These are phyloP conservation scores for Candida tallmaniae DNA, from an alignment of 805 yeast species.

Conservation along the genomic window DNA sequence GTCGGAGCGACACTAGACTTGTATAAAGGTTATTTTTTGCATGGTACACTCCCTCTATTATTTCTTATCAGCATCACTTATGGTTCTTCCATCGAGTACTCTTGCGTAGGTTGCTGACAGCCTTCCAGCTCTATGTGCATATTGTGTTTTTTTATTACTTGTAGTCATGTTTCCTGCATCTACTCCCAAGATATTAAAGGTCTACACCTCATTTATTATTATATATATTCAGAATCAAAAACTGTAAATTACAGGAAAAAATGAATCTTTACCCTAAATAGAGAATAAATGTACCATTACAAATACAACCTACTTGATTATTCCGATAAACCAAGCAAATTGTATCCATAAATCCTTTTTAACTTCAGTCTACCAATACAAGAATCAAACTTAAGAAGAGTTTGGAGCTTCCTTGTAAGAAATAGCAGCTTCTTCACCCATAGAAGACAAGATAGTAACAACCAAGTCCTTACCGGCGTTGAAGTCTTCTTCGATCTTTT, in stretches of 20 bases:
- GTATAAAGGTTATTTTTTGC: too few species aligned
- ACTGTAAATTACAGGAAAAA: constrained; percentile 8
- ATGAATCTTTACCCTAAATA: constrained; percentile 4
- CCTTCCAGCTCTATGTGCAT: too few species aligned
- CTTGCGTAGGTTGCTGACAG: too few species aligned
- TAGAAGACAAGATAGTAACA: constrained; percentile 95
- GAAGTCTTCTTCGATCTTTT: constrained; percentile 83
- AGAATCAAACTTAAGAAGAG: constrained; percentile 9
- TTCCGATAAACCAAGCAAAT: too few species aligned
- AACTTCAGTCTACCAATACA: neutral
- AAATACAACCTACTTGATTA: too few species aligned
- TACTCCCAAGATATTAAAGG: too few species aligned
- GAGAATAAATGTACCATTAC: neutral
- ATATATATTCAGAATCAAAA: constrained; percentile 8
- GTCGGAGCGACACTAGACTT: too few species aligned
- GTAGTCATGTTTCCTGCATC: too few species aligned
- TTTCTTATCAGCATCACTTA: too few species aligned
- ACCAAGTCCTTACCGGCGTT: constrained; percentile 97
- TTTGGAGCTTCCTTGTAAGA: constrained; percentile 99
- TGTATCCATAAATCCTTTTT: neutral
- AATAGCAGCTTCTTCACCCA: constrained; percentile 99
- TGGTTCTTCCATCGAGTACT: too few species aligned
- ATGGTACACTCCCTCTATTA: too few species aligned
- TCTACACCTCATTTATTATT: neutral
- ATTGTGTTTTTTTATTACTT: too few species aligned